These are phyloP conservation scores for Suhomyces sp. DNA, from an alignment of 805 yeast species.

Conservation along the genomic window DNA sequence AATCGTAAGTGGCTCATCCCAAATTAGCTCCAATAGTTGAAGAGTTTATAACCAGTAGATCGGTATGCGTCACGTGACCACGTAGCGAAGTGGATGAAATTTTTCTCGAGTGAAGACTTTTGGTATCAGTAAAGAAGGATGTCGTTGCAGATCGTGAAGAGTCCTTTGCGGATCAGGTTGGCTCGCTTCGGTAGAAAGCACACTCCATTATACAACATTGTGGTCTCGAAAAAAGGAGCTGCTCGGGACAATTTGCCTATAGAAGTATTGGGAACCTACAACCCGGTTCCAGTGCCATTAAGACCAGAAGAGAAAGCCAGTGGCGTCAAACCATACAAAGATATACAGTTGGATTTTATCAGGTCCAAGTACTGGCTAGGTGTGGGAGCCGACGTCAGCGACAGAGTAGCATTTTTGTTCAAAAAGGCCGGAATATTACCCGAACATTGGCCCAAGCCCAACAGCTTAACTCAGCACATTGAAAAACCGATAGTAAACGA, in stretches of 20 bases:
- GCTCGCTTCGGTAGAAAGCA: constrained; percentile 91
- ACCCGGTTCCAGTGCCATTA: constrained; percentile 74
- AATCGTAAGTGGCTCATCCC: too few species aligned
- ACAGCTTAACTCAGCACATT: constrained; percentile 32
- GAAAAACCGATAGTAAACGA: constrained; percentile 28
- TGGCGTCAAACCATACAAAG: constrained; percentile 66
- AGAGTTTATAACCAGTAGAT: too few species aligned
- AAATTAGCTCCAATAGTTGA: too few species aligned
- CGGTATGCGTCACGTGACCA: background rate
- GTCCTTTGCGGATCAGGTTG: constrained; percentile 80
- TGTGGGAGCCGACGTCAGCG: constrained; percentile 94
- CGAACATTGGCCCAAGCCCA: constrained; percentile 56
- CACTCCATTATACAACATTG: constrained; percentile 88
- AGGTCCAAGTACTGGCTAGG: constrained; percentile 96
- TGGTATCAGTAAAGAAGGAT: background rate
- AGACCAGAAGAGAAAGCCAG: constrained; percentile 56
- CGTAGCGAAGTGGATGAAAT: background rate
- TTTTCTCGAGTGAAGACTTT: background rate
- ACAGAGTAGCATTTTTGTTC: constrained; percentile 71
- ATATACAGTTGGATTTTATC: constrained; percentile 78
- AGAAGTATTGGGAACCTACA: constrained; percentile 92
- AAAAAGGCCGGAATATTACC: constrained; percentile 73
- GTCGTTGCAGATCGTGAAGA: constrained; percentile 41
- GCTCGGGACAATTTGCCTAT: constrained; percentile 88
- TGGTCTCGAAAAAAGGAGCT: constrained; percentile 71